These are phyloP conservation scores for Citrus cavaleriei DNA, from an alignment of 345 rosid genomes.

Conservation along the genomic window DNA sequence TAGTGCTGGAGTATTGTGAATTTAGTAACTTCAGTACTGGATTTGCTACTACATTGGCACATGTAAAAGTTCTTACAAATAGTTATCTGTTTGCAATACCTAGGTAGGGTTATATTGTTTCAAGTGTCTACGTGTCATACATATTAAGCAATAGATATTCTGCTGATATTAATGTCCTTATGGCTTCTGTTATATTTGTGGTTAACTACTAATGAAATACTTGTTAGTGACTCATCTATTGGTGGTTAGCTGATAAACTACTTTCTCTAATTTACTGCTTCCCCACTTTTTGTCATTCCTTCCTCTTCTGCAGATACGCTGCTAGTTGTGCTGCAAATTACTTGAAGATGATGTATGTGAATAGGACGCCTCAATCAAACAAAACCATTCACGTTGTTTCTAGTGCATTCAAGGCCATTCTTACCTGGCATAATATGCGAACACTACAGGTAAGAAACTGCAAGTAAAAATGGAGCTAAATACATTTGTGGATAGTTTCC, in stretches of 20 bases:
- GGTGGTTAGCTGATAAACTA: neutral
- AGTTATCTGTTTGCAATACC: neutral
- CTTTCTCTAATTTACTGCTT: neutral
- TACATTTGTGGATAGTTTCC: neutral
- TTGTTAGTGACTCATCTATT: neutral
- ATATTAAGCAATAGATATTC: neutral
- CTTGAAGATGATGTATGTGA: constrained; percentile 72
- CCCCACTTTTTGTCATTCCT: neutral
- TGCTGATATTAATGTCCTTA: neutral
- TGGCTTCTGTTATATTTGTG: neutral
- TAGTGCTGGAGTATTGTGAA: neutral
- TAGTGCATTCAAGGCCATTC: constrained; percentile 77
- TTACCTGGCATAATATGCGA: constrained; percentile 91
- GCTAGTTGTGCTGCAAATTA: constrained; percentile 72
- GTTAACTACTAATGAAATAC: neutral
- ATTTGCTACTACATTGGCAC: neutral
- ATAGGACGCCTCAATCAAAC: constrained; percentile 74
- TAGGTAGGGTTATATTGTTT: neutral
- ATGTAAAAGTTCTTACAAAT: neutral
- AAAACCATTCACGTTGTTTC: constrained; percentile 78
- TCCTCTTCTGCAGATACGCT: constrained; percentile 54
- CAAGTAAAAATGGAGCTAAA: neutral
- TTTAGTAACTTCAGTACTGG: neutral
- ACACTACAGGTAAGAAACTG: constrained; percentile 74
- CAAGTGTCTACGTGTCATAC: neutral